These are phyloP conservation scores for Leccinum fibrillosum DNA, from an alignment of 768 basidiomycete species.

Conservation along the genomic window DNA sequence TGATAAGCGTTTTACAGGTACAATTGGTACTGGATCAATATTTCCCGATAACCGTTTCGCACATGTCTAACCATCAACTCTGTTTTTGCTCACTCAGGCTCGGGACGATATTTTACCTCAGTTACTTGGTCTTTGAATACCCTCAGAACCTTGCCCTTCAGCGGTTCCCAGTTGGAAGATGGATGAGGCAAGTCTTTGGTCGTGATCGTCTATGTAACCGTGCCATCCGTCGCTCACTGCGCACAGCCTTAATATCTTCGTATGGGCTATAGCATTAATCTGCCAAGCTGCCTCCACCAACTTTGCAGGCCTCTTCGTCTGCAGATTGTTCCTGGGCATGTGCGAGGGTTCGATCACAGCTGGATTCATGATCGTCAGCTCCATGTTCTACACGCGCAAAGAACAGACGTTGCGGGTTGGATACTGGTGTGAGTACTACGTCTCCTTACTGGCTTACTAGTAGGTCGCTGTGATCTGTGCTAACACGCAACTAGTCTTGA, in stretches of 20 bases:
- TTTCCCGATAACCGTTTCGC: neutral
- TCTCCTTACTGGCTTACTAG: neutral
- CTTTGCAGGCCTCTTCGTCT: slow-evolving; percentile 62
- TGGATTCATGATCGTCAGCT: slow-evolving; percentile 72
- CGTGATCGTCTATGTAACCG: neutral
- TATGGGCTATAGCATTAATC: slow-evolving; percentile 62
- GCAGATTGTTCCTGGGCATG: slow-evolving; percentile 64
- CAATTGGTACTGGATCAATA: slow-evolving; percentile 49
- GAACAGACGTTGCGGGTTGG: slow-evolving; percentile 70
- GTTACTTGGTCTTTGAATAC: slow-evolving; percentile 69
- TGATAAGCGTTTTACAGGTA: slow-evolving; percentile 40
- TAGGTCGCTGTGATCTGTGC: neutral
- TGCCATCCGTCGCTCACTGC: neutral
- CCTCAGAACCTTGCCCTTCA: slow-evolving; percentile 74
- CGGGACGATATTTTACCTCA: slow-evolving; percentile 72
- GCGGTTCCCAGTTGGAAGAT: slow-evolving; percentile 72
- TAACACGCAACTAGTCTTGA: slow-evolving; percentile 47
- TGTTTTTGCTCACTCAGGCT: slow-evolving; percentile 42
- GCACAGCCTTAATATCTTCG: slow-evolving; percentile 59
- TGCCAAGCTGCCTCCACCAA: slow-evolving; percentile 69
- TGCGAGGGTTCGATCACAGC: slow-evolving; percentile 75
- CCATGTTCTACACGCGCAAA: slow-evolving; percentile 74
- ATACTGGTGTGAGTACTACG: slow-evolving; percentile 66
- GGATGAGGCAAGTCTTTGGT: slow-evolving; percentile 61
- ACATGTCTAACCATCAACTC: neutral